phyloP scores from a whole-genome alignment of 176 grass and related monocot species.

The Triticum monococcum region DNA sequence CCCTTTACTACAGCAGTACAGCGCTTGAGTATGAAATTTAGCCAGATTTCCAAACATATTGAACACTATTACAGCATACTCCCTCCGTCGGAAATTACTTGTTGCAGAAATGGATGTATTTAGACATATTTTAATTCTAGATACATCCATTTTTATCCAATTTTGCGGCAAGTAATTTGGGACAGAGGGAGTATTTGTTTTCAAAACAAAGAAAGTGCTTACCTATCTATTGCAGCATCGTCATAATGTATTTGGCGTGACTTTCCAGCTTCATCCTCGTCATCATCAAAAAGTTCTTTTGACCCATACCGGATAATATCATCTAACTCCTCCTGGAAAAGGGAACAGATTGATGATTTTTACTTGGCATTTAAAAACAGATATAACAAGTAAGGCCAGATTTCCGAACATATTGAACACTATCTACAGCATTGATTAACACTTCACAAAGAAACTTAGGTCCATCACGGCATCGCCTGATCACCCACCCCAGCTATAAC shows the following conservation, averaged over 20 bases:
- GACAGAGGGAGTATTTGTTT: background rate
- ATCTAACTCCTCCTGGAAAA: constrained; percentile 86
- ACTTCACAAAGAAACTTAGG: constrained; percentile 2
- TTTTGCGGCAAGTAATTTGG: too few species aligned
- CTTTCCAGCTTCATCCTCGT: constrained; percentile 85
- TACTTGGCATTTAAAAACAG: constrained; percentile 15
- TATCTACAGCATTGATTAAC: background rate
- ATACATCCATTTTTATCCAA: too few species aligned
- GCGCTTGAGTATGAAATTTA: background rate
- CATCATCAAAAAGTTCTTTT: constrained; percentile 98
- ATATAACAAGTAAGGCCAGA: constrained; percentile 7
- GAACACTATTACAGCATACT: background rate
- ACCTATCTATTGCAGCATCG: constrained; percentile 92
- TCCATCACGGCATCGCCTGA: background rate
- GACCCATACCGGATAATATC: constrained; percentile 98
- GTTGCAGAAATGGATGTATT: too few species aligned
- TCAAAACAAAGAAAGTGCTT: background rate
- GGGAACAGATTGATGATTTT: background rate
- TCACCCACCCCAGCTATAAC: constrained; percentile 12
- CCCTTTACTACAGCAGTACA: constrained; percentile 15
- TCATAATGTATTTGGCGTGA: constrained; percentile 98
- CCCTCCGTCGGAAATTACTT: too few species aligned
- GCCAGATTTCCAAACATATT: constrained; percentile 13
- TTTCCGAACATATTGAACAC: background rate
- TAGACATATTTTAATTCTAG: too few species aligned